phyloP scores from a whole-genome alignment of 495 filamentous ascomycete genomes.

The Aspergillus conjunctus region DNA sequence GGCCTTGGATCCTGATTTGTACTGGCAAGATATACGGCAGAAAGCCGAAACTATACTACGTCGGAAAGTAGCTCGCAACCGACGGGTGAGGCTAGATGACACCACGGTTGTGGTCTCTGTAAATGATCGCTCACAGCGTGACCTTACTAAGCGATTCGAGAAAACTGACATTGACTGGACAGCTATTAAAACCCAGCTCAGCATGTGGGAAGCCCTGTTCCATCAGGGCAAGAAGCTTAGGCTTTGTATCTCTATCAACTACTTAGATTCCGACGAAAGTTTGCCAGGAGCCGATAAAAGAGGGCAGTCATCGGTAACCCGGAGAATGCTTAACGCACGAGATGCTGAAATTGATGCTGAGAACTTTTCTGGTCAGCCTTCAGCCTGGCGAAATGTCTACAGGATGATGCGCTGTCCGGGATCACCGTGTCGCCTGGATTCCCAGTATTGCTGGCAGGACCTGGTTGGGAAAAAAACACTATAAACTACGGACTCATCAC shows the following conservation, averaged over 20 bases:
- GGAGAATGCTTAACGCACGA: conserved; percentile 3
- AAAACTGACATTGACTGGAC: conserved; percentile 27
- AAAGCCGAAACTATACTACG: conserved; percentile 21
- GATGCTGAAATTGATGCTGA: conserved; percentile 14
- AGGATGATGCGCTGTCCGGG: conserved; percentile 33
- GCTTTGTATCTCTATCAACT: conserved; percentile 10
- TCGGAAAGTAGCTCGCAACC: conserved; percentile 18
- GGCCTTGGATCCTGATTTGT: conserved; percentile 15
- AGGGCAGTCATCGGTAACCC: conserved; percentile 7
- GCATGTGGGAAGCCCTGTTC: conserved; percentile 17
- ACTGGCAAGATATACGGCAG: conserved; percentile 14
- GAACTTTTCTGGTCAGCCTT: conserved; percentile 1
- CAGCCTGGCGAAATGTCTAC: conserved; percentile 34
- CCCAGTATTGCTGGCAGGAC: conserved; percentile 35
- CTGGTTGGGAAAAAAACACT: conserved; percentile 34
- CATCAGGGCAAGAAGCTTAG: conserved; percentile 10
- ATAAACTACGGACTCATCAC: conserved; percentile 31
- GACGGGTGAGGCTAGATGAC: conserved; percentile 25
- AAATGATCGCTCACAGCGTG: conserved; percentile 27
- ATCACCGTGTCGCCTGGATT: conserved; percentile 24
- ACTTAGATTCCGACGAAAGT: conserved; percentile 2
- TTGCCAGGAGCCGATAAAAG: conserved; percentile 6
- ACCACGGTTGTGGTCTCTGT: conserved; percentile 26
- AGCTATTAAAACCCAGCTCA: conserved; percentile 27
- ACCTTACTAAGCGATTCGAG: conserved; percentile 29